Percentiles rank a stretch among this genome's conserved stretches.
Evolutionary conservation across 345 rosid species (phyloP).

Genomic region (Laguncularia racemosa): DNA sequence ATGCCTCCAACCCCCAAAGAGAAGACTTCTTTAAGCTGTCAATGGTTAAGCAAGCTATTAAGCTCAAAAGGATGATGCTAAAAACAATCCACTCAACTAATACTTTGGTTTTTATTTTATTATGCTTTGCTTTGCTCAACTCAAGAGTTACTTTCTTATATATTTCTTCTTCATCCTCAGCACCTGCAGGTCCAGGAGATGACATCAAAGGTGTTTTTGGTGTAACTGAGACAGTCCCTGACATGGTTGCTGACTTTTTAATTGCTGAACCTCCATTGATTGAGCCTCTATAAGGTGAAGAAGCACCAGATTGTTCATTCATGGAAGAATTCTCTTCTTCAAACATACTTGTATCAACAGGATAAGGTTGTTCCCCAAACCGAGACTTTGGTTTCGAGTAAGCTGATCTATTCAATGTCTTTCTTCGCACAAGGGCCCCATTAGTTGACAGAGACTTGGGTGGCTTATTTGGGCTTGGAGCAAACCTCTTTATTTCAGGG

Average conservation of each 20-base stretch:
- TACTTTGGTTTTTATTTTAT: slow-evolving; percentile 22
- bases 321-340: slow-evolving; percentile 30
- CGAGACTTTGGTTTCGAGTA: slow-evolving; percentile 80
- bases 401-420: slow-evolving; percentile 43
- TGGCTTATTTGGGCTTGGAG: slow-evolving; percentile 45
- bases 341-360: slow-evolving; percentile 21
- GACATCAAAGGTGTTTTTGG: slow-evolving; percentile 28
- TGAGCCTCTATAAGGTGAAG: slow-evolving; percentile 31
- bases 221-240: slow-evolving; percentile 25
- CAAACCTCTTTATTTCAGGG: slow-evolving; percentile 40
- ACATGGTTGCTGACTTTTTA: slow-evolving; percentile 25
- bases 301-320: slow-evolving; percentile 27
- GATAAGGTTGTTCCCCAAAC: slow-evolving; percentile 55
- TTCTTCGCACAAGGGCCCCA: slow-evolving; percentile 37
- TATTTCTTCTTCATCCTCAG: slow-evolving; percentile 52
- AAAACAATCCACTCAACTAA: slow-evolving; percentile 46
- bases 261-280: slow-evolving; percentile 38
- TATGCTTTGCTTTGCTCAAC: slow-evolving; percentile 27
- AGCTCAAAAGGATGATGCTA: slow-evolving; percentile 22
- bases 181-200: slow-evolving; percentile 28
- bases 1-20: slow-evolving; percentile 54
- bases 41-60: slow-evolving; percentile 54
- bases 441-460: slow-evolving; percentile 39
- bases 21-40: slow-evolving; percentile 17
- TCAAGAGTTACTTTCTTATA: slow-evolving; percentile 39